phyloP scores from a whole-genome alignment of 106 monocot species.

The Acorus gramineus region DNA sequence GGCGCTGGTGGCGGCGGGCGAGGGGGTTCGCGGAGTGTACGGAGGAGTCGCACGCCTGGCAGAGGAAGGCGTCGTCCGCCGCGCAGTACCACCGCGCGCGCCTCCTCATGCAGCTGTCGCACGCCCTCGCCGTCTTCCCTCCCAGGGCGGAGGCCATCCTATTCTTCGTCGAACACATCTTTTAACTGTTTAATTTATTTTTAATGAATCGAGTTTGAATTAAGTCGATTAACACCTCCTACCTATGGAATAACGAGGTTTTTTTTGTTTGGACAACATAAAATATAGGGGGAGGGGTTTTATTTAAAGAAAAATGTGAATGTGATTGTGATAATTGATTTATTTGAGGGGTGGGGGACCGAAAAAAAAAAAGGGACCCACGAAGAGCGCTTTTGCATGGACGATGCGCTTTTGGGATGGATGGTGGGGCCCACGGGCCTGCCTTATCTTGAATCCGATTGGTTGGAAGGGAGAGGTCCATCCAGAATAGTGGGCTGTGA shows the following conservation, averaged over 20 bases:
- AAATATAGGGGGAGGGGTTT: slow-evolving; percentile 11
- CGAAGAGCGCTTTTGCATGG: no score
- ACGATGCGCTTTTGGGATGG: no score
- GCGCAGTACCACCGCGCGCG: slow-evolving; percentile 83
- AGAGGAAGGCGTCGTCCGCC: slow-evolving; percentile 86
- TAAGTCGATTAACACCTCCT: no score
- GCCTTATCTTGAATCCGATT: slow-evolving; percentile 29
- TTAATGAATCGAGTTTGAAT: no score
- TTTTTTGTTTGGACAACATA: neutral
- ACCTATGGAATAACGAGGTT: no score
- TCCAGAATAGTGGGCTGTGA: no score
- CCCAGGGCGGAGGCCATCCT: slow-evolving; percentile 26
- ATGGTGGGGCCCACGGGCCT: slow-evolving; percentile 7
- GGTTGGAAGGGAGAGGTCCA: slow-evolving; percentile 5
- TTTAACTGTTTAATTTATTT: neutral
- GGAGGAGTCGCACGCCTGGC: slow-evolving; percentile 62
- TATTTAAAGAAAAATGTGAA: slow-evolving; percentile 4
- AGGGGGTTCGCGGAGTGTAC: slow-evolving; percentile 87
- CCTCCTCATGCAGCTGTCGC: slow-evolving; percentile 55
- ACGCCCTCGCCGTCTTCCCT: slow-evolving; percentile 47
- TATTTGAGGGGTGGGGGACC: no score
- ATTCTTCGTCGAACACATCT: neutral
- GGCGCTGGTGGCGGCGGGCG: slow-evolving; percentile 65
- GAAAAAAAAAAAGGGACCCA: no score
- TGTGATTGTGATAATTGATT: no score